Evolutionary conservation across 1,139 yeast genomes (phyloP).

Genomic region (Debaryomyces sp.): DNA sequence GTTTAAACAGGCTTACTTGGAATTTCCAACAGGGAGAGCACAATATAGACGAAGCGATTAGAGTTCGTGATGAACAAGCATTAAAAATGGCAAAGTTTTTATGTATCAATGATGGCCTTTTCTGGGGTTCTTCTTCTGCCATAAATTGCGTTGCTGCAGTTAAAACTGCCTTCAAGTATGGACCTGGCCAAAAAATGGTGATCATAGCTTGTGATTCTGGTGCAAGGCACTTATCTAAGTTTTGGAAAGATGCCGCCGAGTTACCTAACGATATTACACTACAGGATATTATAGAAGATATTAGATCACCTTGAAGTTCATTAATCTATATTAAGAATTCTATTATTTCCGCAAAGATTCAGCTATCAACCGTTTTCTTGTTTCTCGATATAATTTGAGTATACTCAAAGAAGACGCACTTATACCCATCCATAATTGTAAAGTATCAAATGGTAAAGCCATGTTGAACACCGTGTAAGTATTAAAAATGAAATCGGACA

Average conservation of each 20-base stretch:
- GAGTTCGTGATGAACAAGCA: slow-evolving; percentile 82
- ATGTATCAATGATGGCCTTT: slow-evolving; percentile 82
- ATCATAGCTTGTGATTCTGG: slow-evolving; percentile 96
- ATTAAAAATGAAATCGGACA: slow-evolving; percentile 47
- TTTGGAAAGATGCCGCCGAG: slow-evolving; percentile 73
- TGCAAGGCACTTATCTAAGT: slow-evolving; percentile 82
- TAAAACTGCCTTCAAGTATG: slow-evolving; percentile 55
- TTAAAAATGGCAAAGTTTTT: slow-evolving; percentile 83
- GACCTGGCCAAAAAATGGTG: slow-evolving; percentile 74
- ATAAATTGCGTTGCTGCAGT: slow-evolving; percentile 92
- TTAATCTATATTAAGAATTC: slow-evolving; percentile 1
- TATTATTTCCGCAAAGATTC: slow-evolving; percentile 14
- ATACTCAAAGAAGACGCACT: slow-evolving; percentile 44
- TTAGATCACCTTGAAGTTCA: slow-evolving; percentile 1
- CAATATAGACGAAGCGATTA: slow-evolving; percentile 73
- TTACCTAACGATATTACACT: slow-evolving; percentile 29
- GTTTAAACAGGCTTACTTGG: slow-evolving; percentile 81
- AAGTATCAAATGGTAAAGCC: slow-evolving; percentile 44
- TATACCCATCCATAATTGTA: slow-evolving; percentile 54
- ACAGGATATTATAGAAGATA: slow-evolving; percentile 28
- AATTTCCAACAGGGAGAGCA: slow-evolving; percentile 76
- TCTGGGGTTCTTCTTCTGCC: slow-evolving; percentile 91
- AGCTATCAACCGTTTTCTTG: slow-evolving; percentile 30
- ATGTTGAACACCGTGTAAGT: slow-evolving; percentile 46
- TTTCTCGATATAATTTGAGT: slow-evolving; percentile 44